These are phyloP conservation scores for Narthecium ossifragum DNA, from an alignment of 106 monocot genomes.

Conservation along the genomic window DNA sequence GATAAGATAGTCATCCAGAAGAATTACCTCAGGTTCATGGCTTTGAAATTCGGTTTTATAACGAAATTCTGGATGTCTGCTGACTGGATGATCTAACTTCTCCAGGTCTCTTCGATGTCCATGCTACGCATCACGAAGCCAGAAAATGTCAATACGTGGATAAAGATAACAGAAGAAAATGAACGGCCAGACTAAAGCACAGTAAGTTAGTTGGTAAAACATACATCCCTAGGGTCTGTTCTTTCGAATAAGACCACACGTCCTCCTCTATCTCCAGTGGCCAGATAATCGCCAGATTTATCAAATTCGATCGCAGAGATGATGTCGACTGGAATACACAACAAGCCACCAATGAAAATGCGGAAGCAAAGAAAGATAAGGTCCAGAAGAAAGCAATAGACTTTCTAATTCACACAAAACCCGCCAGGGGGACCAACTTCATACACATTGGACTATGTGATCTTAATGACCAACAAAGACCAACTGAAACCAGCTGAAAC, in stretches of 20 bases:
- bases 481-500: not conserved
- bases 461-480: not conserved
- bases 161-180: not conserved
- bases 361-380: not conserved
- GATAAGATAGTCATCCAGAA: not conserved
- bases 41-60: slow-evolving; percentile 70
- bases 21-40: slow-evolving; percentile 54
- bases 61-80: slow-evolving; percentile 28
- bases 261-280: slow-evolving; percentile 51
- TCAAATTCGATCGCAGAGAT: slow-evolving; percentile 71
- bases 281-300: slow-evolving; percentile 45
- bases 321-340: slow-evolving; percentile 34
- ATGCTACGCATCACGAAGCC: slow-evolving; percentile 6
- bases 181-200: not conserved
- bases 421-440: not conserved
- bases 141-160: not conserved
- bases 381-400: not conserved
- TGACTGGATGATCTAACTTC: slow-evolving; percentile 19
- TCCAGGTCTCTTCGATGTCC: slow-evolving; percentile 32
- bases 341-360: not conserved
- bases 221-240: slow-evolving; percentile 21
- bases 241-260: slow-evolving; percentile 59
- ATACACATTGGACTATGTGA: not conserved
- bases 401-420: not conserved
- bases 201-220: not conserved